Evolutionary conservation across 257 asterid species (phyloP), one percentile per base, ranked within the genome.

Genomic region (Cruciata laevipes): DNA sequence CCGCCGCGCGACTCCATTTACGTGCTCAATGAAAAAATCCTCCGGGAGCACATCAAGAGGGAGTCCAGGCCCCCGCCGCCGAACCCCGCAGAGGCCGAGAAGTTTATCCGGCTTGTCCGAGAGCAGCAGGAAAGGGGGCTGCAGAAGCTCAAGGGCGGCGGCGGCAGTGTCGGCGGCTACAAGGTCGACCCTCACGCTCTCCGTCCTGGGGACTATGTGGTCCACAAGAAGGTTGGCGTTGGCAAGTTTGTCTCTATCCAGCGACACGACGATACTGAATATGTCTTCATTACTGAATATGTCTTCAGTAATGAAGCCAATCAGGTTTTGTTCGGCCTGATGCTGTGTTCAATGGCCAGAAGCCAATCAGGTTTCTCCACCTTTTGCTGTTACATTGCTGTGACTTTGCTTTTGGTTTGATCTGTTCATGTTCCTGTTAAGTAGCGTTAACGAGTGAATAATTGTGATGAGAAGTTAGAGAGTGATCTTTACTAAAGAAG

Each of bases 311-410:
- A n/a, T n/a, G n/a, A n/a, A n/a, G n/a, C n/a, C n/a, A n/a, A n/a
- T n/a, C n/a, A n/a, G n/a, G n/a, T 69, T 94, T 90, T 73, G 99
- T 94, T 73, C 89, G 99, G 66, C 99, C 99, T 65, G 99, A 94
- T 83, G 99, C 99, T 73, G 96, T 86, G 61, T 90, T 90, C 72
- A 83, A 83, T 24, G 97, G 99, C 55, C 90, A 88, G 82, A 94
- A 94, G 83, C 99, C 97, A 58, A 94, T 94, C 84, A 94, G 99
- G 99, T 90, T 58, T 17, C 55, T 14, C 16, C 51, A 68, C 66
- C 42, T 44, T 12, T 71, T 80, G 31, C 40, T 73, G 18, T 67
- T 59, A 17, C 17, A 57, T 44, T 51, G 24, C 62, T 38, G 32
- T 30, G 30, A 27, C 30, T 27, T 27, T 27, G 30, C 2, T 27